A percentile compares a stretch with the other conserved stretches of the same genome.
Conservation (phyloP, 495 filamentous ascomycete species). For the Trichoderma virens region DNA sequence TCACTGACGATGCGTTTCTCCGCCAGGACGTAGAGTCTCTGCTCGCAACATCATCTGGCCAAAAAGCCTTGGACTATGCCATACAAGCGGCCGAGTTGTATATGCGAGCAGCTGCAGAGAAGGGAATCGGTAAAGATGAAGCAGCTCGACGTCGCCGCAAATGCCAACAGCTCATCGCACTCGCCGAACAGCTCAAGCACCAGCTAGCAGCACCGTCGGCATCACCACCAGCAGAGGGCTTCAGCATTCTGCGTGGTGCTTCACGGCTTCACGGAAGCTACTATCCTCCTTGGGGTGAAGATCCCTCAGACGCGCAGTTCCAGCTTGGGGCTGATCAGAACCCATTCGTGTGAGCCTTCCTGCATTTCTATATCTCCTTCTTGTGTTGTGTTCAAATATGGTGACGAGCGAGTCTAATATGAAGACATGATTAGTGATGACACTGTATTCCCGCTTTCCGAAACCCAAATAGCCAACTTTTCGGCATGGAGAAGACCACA, state of each 20-base stretch:
- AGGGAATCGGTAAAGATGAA: constrained; percentile 44
- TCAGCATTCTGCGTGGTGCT: constrained; percentile 67
- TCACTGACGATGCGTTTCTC: neutral
- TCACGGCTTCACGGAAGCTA: constrained; percentile 71
- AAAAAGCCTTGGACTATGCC: constrained; percentile 62
- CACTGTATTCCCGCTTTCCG: constrained; percentile 58
- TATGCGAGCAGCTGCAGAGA: constrained; percentile 56
- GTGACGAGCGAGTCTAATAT: neutral
- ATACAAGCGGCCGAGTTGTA: constrained; percentile 70
- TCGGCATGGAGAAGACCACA: constrained; percentile 71
- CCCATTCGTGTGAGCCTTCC: constrained; percentile 18
- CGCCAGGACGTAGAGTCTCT: constrained; percentile 52
- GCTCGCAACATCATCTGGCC: constrained; percentile 46
- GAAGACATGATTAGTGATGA: constrained; percentile 49
- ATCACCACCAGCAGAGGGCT: constrained; percentile 52
- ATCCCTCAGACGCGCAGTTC: constrained; percentile 52
- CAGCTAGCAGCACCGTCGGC: constrained; percentile 18
- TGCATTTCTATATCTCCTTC: neutral
- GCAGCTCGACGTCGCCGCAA: constrained; percentile 53
- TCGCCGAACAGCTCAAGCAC: constrained; percentile 67
- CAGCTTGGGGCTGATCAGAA: constrained; percentile 30
- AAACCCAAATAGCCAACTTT: constrained; percentile 61
- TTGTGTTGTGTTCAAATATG: neutral
- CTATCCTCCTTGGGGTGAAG: constrained; percentile 72
- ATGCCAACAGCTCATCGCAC: constrained; percentile 55